Conservation (phyloP, 1,284 basidiomycete genomes). For the Irpex lacteus region DNA sequence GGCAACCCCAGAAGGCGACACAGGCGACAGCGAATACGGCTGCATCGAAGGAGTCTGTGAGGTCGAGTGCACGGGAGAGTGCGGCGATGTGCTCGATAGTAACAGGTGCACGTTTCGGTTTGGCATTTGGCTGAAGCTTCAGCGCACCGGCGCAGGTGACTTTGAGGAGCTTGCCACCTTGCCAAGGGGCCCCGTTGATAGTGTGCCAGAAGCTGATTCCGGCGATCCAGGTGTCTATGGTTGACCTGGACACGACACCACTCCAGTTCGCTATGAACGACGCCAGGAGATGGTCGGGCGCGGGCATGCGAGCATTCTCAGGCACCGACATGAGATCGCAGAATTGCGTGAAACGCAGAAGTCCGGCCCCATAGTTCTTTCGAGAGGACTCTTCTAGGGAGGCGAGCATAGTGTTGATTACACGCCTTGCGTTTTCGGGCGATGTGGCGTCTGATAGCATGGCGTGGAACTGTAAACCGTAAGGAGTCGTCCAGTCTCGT, state of each 20-base stretch:
- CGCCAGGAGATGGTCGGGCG: conserved; percentile 23
- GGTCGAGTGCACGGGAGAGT: conserved; percentile 16
- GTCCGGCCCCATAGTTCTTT: conserved; percentile 28
- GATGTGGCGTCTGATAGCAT: background rate
- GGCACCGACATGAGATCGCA: conserved; percentile 29
- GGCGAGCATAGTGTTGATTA: background rate
- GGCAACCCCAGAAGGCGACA: conserved; percentile 9
- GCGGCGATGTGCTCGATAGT: conserved; percentile 30
- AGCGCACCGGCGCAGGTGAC: conserved; percentile 19
- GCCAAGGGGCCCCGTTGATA: conserved; percentile 30
- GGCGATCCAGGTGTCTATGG: conserved; percentile 23
- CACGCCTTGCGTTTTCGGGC: background rate
- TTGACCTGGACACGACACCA: conserved; percentile 2
- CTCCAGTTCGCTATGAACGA: conserved; percentile 21
- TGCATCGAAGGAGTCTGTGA: conserved; percentile 7
- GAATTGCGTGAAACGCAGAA: conserved; percentile 33
- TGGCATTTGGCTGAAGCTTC: conserved; percentile 22
- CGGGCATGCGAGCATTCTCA: conserved; percentile 32
- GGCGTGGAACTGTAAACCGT: background rate
- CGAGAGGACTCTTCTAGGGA: conserved; percentile 21
- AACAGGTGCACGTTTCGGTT: conserved; percentile 26
- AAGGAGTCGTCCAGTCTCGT: background rate
- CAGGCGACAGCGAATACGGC: conserved; percentile 11
- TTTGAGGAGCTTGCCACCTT: conserved; percentile 21
- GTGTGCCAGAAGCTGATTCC: conserved; percentile 32